phyloP scores from a whole-genome alignment of 1,139 yeast species.

The Hansenula sp. region DNA sequence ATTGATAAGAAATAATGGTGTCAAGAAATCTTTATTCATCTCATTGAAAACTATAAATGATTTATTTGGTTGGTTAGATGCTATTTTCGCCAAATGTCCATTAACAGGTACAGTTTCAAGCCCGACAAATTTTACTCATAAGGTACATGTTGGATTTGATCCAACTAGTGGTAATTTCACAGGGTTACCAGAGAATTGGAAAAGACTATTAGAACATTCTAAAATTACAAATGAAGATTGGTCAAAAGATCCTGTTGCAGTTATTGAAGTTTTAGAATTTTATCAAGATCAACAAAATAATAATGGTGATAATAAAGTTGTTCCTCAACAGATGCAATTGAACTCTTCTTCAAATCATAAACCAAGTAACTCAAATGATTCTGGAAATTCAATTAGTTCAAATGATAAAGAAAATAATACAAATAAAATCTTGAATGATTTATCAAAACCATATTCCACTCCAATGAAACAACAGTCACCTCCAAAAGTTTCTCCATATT shows the following conservation, averaged over 20 bases:
- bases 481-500: constrained; percentile 23
- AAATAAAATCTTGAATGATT: constrained; percentile 18
- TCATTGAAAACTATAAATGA: constrained; percentile 79
- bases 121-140: constrained; percentile 77
- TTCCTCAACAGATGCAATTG: constrained; percentile 4
- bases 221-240: constrained; percentile 80
- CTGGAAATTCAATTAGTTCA: constrained; percentile 13
- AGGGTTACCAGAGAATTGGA: constrained; percentile 81
- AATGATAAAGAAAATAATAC: constrained; percentile 16
- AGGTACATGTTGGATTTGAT: constrained; percentile 60
- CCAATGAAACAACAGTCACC: constrained; percentile 21
- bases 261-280: constrained; percentile 88
- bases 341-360: constrained; percentile 9
- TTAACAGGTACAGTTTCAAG: constrained; percentile 73
- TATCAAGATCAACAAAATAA: constrained; percentile 42
- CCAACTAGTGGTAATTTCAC: constrained; percentile 72
- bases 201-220: constrained; percentile 66
- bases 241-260: constrained; percentile 82
- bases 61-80: constrained; percentile 87
- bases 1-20: constrained; percentile 44
- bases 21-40: constrained; percentile 63
- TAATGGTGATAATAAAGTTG: constrained; percentile 38
- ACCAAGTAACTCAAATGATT: constrained; percentile 20
- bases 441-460: constrained; percentile 23
- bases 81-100: constrained; percentile 84